Evolutionary conservation across 305 asterid genomes (phyloP).

Genomic region (Striga hermonthica): DNA sequence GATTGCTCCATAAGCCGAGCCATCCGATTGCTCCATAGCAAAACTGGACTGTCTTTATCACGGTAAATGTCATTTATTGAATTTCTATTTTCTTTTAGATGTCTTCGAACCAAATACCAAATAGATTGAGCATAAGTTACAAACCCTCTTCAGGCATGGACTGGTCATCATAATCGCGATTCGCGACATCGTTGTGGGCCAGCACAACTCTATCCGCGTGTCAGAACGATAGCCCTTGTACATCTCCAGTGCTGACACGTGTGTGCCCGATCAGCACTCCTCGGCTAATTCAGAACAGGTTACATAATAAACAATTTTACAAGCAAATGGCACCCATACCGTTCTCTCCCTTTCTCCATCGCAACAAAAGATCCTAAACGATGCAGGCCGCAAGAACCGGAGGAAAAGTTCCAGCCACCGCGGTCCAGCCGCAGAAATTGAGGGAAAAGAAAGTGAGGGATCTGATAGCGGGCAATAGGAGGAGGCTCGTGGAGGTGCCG

Average conservation of each 20-base stretch:
- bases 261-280: background rate
- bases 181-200: background rate
- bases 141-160: too few relatives aligned
- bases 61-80: background rate
- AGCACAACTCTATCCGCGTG: background rate
- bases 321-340: conserved; percentile 1
- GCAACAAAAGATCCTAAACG: conserved; percentile 6
- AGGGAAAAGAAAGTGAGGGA: conserved; percentile 61
- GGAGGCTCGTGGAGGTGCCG: conserved; percentile 86
- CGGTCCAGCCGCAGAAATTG: conserved; percentile 31
- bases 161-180: too few relatives aligned
- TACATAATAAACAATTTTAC: conserved; percentile 1
- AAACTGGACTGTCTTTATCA: too few relatives aligned
- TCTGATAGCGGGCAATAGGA: conserved; percentile 40
- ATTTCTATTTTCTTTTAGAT: too few relatives aligned
- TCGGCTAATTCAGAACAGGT: background rate
- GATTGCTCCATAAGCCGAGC: too few relatives aligned
- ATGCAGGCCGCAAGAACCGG: conserved; percentile 33
- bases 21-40: too few relatives aligned
- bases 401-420: conserved; percentile 9
- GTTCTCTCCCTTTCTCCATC: background rate
- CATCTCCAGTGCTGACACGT: conserved; percentile 30
- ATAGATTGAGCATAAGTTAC: too few relatives aligned
- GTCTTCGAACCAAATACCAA: too few relatives aligned
- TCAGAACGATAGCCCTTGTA: background rate